A percentile compares a stretch with the other conserved stretches of the same genome.
Conservation (phyloP, 768 basidiomycete genomes). For the Exidia glandulosa region DNA sequence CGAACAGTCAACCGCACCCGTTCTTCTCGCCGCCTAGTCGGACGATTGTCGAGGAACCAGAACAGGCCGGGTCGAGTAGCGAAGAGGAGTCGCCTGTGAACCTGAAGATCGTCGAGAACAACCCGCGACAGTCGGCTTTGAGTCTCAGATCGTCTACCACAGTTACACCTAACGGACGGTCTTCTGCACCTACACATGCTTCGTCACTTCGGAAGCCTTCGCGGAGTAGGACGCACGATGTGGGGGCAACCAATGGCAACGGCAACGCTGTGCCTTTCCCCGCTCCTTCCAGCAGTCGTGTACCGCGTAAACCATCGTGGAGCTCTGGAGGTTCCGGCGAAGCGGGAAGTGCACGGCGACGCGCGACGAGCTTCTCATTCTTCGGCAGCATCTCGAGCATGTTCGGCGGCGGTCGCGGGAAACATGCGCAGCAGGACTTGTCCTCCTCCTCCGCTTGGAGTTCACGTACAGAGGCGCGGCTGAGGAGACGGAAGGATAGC, state of each 20-base stretch:
- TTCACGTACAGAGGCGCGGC: not conserved
- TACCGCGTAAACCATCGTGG: no score
- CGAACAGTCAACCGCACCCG: not conserved
- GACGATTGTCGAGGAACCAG: not conserved
- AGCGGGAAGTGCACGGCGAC: not conserved
- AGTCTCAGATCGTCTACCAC: not conserved
- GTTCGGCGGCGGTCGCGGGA: not conserved
- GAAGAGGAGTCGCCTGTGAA: not conserved
- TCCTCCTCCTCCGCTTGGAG: not conserved
- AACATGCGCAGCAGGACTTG: not conserved
- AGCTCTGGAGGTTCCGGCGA: not conserved
- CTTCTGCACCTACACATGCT: no score
- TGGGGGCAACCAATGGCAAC: no score
- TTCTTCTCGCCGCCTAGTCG: not conserved
- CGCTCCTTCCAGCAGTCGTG: no score
- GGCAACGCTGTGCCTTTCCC: not conserved
- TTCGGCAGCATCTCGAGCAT: not conserved
- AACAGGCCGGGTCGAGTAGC: not conserved
- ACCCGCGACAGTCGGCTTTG: not conserved
- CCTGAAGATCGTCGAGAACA: not conserved
- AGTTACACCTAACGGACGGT: no score
- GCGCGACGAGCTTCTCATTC: slow-evolving; percentile 4
- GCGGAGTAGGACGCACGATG: no score
- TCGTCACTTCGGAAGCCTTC: not conserved
- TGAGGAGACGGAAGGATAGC: not conserved